phyloP scores from a whole-genome alignment of 1,284 basidiomycete species.

The Filobasidium uniguttulatum region DNA sequence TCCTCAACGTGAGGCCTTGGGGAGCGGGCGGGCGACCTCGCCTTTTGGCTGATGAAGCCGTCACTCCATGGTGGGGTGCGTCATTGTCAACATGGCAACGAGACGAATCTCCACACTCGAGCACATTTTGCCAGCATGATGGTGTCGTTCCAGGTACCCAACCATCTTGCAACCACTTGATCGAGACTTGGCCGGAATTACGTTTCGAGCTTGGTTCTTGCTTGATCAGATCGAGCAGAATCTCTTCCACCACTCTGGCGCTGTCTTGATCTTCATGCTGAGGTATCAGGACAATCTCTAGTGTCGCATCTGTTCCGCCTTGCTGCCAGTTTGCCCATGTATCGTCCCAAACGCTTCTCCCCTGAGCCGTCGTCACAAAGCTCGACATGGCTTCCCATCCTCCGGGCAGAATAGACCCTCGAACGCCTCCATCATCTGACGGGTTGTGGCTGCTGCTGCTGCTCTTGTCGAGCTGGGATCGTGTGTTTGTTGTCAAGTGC shows the following conservation, averaged over 20 bases:
- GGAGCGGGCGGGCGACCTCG: too few relatives aligned
- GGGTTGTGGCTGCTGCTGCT: background rate
- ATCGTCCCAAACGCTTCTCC: conserved; percentile 53
- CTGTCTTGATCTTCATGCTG: background rate
- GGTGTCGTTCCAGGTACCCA: too few relatives aligned
- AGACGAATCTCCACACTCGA: background rate
- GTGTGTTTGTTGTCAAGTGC: background rate
- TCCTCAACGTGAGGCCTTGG: background rate
- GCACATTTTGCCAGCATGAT: background rate
- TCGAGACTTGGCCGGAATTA: background rate
- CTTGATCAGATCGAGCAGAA: background rate
- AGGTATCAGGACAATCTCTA: conserved; percentile 13
- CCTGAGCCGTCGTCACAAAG: conserved; percentile 61
- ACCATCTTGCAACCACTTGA: conserved; percentile 4
- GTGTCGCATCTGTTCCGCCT: conserved; percentile 11
- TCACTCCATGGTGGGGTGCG: too few relatives aligned
- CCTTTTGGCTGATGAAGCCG: too few relatives aligned
- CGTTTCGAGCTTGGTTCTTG: background rate
- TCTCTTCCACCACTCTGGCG: background rate
- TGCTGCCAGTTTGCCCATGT: conserved; percentile 39
- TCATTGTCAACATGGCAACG: background rate
- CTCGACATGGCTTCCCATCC: conserved; percentile 52
- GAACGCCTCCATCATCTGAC: background rate
- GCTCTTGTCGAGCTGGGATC: conserved; percentile 32
- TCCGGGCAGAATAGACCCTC: background rate